A percentile compares a stretch with the other conserved stretches of the same genome.
Conservation (phyloP, 116 monocot species). For the Iris pallida region DNA sequence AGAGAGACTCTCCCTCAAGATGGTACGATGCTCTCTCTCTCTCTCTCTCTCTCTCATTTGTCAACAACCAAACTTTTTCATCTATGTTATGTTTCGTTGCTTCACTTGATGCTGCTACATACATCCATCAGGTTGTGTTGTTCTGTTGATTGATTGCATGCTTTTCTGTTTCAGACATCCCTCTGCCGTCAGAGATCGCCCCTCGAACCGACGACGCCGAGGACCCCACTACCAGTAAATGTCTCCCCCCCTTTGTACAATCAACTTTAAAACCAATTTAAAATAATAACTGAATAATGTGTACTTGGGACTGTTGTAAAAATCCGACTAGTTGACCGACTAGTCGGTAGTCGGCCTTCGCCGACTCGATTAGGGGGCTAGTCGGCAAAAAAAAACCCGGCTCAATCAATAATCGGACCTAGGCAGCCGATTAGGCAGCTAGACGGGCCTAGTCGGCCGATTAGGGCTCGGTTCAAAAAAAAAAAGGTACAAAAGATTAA, state of each 20-base stretch:
- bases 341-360: no score
- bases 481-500: no score
- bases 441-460: no score
- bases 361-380: no score
- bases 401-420: no score
- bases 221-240: slow-evolving; percentile 45
- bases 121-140: no score
- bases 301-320: not conserved
- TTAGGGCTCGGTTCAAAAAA: no score
- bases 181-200: slow-evolving; percentile 42
- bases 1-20: slow-evolving; percentile 60
- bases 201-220: slow-evolving; percentile 41
- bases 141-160: no score
- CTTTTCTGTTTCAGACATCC: slow-evolving; percentile 29
- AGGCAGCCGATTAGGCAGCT: no score
- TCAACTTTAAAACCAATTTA: not conserved
- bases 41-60: not conserved
- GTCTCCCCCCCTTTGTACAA: not conserved
- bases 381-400: no score
- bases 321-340: no score
- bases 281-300: not conserved
- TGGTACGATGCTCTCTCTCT: slow-evolving; percentile 32
- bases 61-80: not conserved
- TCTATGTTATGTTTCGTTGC: not conserved
- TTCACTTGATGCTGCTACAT: not conserved